Evolutionary conservation across 257 asterid species (phyloP), one percentile per base, ranked within the genome.

Genomic region (Scutellaria minor): DNA sequence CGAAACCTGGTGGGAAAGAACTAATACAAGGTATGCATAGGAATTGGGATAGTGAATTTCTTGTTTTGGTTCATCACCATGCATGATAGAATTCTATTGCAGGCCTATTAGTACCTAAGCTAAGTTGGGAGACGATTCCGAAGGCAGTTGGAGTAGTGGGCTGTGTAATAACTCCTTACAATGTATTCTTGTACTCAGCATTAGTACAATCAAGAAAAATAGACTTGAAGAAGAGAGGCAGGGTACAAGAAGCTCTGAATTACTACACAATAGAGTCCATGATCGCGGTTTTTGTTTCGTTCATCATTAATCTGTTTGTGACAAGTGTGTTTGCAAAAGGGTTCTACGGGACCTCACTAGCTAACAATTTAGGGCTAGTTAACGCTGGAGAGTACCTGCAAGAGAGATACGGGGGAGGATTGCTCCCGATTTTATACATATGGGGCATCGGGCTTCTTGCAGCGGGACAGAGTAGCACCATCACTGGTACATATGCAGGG

Each of bases 391-490:
- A 85, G 41, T 86, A 77, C 68, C 96, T 90, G 54, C 81, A 90
- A 64, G 62, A 79, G 66, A 82, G 92, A 40, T 90, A 88, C 15
- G 92, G 95, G 1, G 85, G 88, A 5, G 87, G 91, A 40, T 24
- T 74, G 11, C 77, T 88, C 35, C 92, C 92, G 3, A 79, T 90
- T 48, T 82, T 88, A 0, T 88, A 88, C 81, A 88, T 90, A 0
- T 90, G 92, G 95, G 92, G 89, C 5, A 51, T 90, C 2, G 96
- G 96, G 10, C 87, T 90, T 22, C 82, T 88, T 8, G 90, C 95
- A 20, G 96, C 96, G 4, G 96, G 95, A 31, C 95, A 88, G 78
- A 90, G 95, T 64, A 88, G 95, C 80, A 90, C 95, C 22, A 88
- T 86, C 64, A 85, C 95, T 1, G 96, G 96, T 15, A 90, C 96